These are phyloP conservation scores for Heliosperma pusillum DNA, from an alignment of 148 eudicot species.

Conservation along the genomic window DNA sequence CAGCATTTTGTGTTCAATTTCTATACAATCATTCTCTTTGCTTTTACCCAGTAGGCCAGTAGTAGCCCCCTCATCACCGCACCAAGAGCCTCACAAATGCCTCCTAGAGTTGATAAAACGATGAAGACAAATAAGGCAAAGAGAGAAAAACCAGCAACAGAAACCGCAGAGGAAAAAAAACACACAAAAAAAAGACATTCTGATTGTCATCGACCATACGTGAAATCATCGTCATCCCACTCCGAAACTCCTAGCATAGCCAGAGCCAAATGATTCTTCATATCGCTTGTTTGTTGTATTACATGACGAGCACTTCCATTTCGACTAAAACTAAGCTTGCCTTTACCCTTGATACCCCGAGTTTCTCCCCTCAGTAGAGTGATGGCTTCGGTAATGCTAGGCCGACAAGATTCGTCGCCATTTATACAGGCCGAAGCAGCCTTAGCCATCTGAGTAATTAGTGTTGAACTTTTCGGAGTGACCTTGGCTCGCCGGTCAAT, in stretches of 20 bases:
- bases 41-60: too few species aligned
- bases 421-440: conserved; percentile 79
- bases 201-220: conserved; percentile 46
- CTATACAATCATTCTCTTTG: conserved; percentile 21
- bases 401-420: conserved; percentile 68
- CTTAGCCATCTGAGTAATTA: conserved; percentile 55
- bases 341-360: conserved; percentile 31
- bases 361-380: conserved; percentile 55
- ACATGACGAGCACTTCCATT: conserved; percentile 33
- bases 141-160: not conserved
- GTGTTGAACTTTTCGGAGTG: conserved; percentile 45
- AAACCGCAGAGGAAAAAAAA: not conserved
- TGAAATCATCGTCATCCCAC: conserved; percentile 60
- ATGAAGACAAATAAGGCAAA: not conserved
- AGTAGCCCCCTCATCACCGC: too few species aligned
- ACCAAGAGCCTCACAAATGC: too few species aligned
- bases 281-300: conserved; percentile 49
- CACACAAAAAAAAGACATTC: not conserved
- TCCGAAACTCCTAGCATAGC: conserved; percentile 94
- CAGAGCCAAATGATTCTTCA: conserved; percentile 71
- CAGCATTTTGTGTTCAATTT: not conserved
- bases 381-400: conserved; percentile 57
- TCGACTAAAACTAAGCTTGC: conserved; percentile 31
- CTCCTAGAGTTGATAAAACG: conserved; percentile 3
- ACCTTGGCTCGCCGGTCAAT: conserved; percentile 60